Conservation (phyloP, 169 alveolate genomes). For the Babesia sp. region DNA sequence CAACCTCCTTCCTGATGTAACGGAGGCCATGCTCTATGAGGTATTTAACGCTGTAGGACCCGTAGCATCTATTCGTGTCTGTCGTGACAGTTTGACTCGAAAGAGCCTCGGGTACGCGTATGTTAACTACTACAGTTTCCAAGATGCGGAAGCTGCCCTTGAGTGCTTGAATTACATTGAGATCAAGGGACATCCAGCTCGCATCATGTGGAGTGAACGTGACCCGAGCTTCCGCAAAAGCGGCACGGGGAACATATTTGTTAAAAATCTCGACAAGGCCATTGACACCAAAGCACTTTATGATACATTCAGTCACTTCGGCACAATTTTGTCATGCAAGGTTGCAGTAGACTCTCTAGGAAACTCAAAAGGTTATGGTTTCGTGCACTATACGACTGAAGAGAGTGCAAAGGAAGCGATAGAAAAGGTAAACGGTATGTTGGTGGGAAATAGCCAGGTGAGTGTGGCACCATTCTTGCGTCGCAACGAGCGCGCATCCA, state of each 20-base stretch:
- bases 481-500: constrained; percentile 80
- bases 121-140: constrained; percentile 87
- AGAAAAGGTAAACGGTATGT: constrained; percentile 88
- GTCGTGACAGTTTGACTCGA: constrained; percentile 90
- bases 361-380: constrained; percentile 92
- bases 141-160: constrained; percentile 90
- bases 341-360: constrained; percentile 89
- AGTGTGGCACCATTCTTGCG: constrained; percentile 88
- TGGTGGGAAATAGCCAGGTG: constrained; percentile 87
- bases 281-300: constrained; percentile 92
- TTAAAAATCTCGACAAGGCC: constrained; percentile 90
- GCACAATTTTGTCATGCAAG: constrained; percentile 92
- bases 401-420: constrained; percentile 92
- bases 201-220: constrained; percentile 91
- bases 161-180: constrained; percentile 90
- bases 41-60: constrained; percentile 91
- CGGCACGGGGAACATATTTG: constrained; percentile 92
- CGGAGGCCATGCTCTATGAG: constrained; percentile 92
- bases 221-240: constrained; percentile 92
- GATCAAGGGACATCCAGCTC: constrained; percentile 90
- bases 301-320: constrained; percentile 91
- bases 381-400: constrained; percentile 91
- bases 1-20: constrained; percentile 88
- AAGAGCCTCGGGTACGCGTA: constrained; percentile 90
- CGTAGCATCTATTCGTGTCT: constrained; percentile 90